Conservation (phyloP, 2,329 filamentous ascomycete species). For the Pseudocercospora eumusae region DNA sequence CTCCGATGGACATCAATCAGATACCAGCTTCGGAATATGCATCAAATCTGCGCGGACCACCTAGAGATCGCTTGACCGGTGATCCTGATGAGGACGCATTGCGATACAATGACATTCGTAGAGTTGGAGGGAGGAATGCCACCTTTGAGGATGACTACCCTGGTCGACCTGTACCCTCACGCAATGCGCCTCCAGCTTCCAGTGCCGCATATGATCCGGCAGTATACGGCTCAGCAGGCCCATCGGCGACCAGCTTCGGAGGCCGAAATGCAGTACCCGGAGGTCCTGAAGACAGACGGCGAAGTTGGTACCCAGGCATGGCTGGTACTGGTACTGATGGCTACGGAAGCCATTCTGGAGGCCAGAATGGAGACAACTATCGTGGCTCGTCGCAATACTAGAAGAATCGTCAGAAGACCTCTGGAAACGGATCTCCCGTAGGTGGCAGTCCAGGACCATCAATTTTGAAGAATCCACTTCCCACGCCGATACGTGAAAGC, state of each 20-base stretch:
- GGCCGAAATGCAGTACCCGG: slow-evolving; percentile 13
- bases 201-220: slow-evolving; percentile 23
- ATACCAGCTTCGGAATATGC: slow-evolving; percentile 32
- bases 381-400: slow-evolving; percentile 26
- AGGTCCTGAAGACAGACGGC: slow-evolving; percentile 26
- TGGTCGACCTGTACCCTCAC: slow-evolving; percentile 24
- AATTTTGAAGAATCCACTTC: slow-evolving; percentile 19
- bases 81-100: slow-evolving; percentile 23
- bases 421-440: background rate
- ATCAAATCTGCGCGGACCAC: slow-evolving; percentile 32
- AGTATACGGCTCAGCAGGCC: slow-evolving; percentile 22
- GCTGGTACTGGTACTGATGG: slow-evolving; percentile 31
- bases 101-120: slow-evolving; percentile 19
- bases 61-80: slow-evolving; percentile 25
- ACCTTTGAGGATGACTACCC: slow-evolving; percentile 27
- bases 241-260: slow-evolving; percentile 3
- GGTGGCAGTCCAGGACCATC: slow-evolving; percentile 15
- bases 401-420: slow-evolving; percentile 13
- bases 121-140: slow-evolving; percentile 16
- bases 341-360: slow-evolving; percentile 27
- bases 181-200: slow-evolving; percentile 19
- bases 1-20: slow-evolving; percentile 30
- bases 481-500: slow-evolving; percentile 14
- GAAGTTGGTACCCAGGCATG: slow-evolving; percentile 30
- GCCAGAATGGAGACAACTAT: slow-evolving; percentile 19